These are phyloP conservation scores for Auriscalpium orientale DNA, from an alignment of 768 basidiomycete genomes.

Conservation along the genomic window DNA sequence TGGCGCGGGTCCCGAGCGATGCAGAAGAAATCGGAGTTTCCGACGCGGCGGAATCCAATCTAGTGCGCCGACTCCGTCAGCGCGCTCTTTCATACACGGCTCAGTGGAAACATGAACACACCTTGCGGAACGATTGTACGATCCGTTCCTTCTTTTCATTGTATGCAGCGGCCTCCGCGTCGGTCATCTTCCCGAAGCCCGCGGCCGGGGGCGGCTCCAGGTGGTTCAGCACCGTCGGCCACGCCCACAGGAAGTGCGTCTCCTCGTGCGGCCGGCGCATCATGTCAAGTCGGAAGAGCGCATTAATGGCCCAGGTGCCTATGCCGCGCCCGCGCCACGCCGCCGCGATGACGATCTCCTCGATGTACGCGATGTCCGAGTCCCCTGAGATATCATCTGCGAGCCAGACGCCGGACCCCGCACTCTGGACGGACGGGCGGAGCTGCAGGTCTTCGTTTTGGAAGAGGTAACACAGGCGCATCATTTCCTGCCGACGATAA, in stretches of 20 bases:
- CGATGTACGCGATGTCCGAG: neutral
- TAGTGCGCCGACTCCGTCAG: neutral
- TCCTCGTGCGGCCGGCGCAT: neutral
- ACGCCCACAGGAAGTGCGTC: neutral
- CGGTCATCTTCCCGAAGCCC: neutral
- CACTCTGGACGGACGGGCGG: neutral
- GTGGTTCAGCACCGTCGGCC: neutral
- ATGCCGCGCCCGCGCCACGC: neutral
- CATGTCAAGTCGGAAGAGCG: neutral
- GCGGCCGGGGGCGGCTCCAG: neutral
- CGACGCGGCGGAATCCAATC: neutral
- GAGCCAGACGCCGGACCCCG: neutral
- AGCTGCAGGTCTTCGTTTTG: neutral
- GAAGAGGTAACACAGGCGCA: neutral
- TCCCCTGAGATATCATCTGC: neutral
- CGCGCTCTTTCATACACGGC: neutral
- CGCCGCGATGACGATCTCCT: neutral
- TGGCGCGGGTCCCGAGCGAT: neutral
- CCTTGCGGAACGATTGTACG: neutral
- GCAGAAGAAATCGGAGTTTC: neutral
- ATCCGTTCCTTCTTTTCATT: neutral
- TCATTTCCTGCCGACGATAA: neutral
- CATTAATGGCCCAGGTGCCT: neutral
- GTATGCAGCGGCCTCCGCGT: neutral
- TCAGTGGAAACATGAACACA: neutral